phyloP scores from a whole-genome alignment of 768 basidiomycete species.

The Suillus brevipes region DNA sequence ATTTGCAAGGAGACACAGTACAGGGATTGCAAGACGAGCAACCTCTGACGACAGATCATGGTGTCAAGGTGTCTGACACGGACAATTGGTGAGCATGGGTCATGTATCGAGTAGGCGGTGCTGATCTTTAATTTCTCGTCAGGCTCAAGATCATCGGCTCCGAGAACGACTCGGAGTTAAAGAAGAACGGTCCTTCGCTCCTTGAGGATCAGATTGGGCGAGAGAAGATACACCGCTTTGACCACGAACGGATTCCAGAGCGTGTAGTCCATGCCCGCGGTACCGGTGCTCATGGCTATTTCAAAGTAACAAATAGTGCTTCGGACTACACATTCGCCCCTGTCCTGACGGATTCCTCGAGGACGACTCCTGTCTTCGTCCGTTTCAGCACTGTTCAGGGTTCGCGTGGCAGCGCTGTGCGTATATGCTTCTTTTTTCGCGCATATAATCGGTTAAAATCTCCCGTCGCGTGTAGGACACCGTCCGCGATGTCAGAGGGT shows the following conservation, averaged over 20 bases:
- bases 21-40: slow-evolving; percentile 18
- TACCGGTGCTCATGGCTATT: slow-evolving; percentile 80
- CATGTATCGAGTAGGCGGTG: slow-evolving; percentile 7
- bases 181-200: slow-evolving; percentile 57
- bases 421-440: slow-evolving; percentile 21
- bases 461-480: slow-evolving; percentile 49
- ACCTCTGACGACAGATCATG: slow-evolving; percentile 60
- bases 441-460: slow-evolving; percentile 1
- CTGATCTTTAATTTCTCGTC: slow-evolving; percentile 11
- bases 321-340: slow-evolving; percentile 69
- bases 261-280: slow-evolving; percentile 75
- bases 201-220: slow-evolving; percentile 78
- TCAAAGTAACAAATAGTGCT: slow-evolving; percentile 72
- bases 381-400: slow-evolving; percentile 89
- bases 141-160: slow-evolving; percentile 51
- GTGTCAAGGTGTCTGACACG: slow-evolving; percentile 57
- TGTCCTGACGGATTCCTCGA: slow-evolving; percentile 70
- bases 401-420: slow-evolving; percentile 76
- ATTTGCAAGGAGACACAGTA: slow-evolving; percentile 26
- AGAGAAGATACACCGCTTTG: slow-evolving; percentile 78
- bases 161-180: neutral
- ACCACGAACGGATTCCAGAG: slow-evolving; percentile 90
- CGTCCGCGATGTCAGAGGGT: slow-evolving; percentile 85
- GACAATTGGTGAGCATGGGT: slow-evolving; percentile 55
- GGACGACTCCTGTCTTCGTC: slow-evolving; percentile 75